Base-by-base conservation (phyloP, 768 basidiomycete species). In the Amylocystis lapponica region DNA sequence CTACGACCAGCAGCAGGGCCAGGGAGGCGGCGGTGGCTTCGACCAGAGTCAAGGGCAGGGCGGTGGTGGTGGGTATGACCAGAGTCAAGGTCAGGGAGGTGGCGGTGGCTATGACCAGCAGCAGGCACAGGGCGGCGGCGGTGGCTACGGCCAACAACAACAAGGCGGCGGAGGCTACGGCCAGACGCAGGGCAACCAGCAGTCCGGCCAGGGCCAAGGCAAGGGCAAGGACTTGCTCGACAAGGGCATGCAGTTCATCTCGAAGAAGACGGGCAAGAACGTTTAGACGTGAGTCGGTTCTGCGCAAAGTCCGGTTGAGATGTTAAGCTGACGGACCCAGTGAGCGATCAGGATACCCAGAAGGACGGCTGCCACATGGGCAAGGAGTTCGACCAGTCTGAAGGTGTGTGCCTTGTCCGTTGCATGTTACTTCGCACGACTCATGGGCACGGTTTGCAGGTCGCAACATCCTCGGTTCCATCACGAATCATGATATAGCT, bases 211-310 rank as follows among this genome's bases (percentile, higher is more conserved):
- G 54, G 58, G 56, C 41, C 55, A 53, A 29, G 58, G 58, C 13
- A 34, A 36, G 16, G 58, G 58, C 31, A 23, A 50, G 49, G 56
- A 60, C 43, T 60, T 56, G 58, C 56, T 60, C 37, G 56, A 60
- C 46, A 57, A 57, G 50, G 58, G 56, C 31, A 46, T 60, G 30
- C 33, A 44, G 35, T 12, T 32, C 5, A 32, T 47, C 26, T 52
- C 56, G 17, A 47, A 56, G 47, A 57, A 57, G 47, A 44, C 41
- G 11, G 58, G 58, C 19, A 7, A 47, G 26, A 57, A 54, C 41
- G 23, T 57, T n/a, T n/a, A n/a, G n/a, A n/a, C 22, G 58, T 57
- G 29, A 47, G 56, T 52, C n/a, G n/a, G 22, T 21, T 5, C 8
- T 4, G 22, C 5, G 10, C 2, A 0, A 5, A 6, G 10, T 5